A percentile compares a stretch with the other conserved stretches of the same genome.
phyloP scores from a whole-genome alignment of 2,329 filamentous ascomycete species.

The Grosmannia huntii region DNA sequence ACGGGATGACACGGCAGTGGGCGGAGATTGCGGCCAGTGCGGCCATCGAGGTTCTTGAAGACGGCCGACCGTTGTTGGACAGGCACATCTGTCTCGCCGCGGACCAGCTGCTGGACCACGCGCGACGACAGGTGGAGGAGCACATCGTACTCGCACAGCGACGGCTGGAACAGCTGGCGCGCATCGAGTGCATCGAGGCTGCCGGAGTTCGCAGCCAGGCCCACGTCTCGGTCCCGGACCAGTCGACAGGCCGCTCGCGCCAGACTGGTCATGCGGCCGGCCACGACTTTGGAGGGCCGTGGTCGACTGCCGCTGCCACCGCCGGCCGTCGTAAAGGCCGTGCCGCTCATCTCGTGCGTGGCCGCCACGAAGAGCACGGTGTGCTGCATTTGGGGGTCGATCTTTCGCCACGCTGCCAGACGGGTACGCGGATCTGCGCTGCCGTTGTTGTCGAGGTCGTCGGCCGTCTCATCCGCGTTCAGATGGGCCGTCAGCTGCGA shows the following conservation, averaged over 20 bases:
- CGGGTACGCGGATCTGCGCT: slow-evolving; percentile 32
- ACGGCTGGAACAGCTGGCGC: slow-evolving; percentile 56
- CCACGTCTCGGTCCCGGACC: slow-evolving; percentile 31
- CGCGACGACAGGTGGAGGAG: slow-evolving; percentile 58
- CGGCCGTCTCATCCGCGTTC: slow-evolving; percentile 14
- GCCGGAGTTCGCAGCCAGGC: too few relatives aligned
- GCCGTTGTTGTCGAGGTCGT: slow-evolving; percentile 14
- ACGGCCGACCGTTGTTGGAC: slow-evolving; percentile 23
- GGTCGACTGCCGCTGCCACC: slow-evolving; percentile 30
- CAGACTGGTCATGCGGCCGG: slow-evolving; percentile 68
- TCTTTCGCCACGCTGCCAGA: slow-evolving; percentile 73
- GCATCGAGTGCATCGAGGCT: slow-evolving; percentile 31
- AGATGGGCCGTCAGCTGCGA: slow-evolving; percentile 33
- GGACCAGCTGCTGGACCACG: slow-evolving; percentile 28
- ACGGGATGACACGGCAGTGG: slow-evolving; percentile 49
- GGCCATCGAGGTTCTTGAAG: slow-evolving; percentile 71
- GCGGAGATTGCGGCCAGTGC: slow-evolving; percentile 29
- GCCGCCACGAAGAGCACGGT: slow-evolving; percentile 72
- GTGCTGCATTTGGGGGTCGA: slow-evolving; percentile 80
- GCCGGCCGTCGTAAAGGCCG: slow-evolving; percentile 58
- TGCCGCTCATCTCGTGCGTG: slow-evolving; percentile 63
- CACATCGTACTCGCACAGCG: slow-evolving; percentile 71
- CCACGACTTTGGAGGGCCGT: slow-evolving; percentile 65
- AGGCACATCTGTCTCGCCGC: slow-evolving; percentile 18
- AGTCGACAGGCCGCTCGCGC: slow-evolving; percentile 62